Conservation (phyloP, 768 basidiomycete genomes). For the Psilocybe tampanensis region DNA sequence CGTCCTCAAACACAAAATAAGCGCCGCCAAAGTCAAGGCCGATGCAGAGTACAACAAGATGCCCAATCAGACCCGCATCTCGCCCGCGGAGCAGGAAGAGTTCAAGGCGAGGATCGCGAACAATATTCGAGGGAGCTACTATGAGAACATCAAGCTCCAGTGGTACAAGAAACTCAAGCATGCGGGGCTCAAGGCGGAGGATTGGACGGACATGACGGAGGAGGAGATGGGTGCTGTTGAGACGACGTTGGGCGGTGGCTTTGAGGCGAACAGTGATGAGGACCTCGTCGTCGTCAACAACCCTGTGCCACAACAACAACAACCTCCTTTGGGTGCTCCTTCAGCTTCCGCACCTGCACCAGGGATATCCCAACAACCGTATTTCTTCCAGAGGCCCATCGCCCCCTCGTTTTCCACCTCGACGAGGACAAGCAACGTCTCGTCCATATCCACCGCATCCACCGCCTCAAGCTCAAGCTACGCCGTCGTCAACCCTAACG, state of each 20-base stretch:
- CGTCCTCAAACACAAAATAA: conserved; percentile 18
- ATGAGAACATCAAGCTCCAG: conserved; percentile 35
- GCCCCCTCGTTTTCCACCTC: conserved; percentile 34
- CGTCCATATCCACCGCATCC: conserved; percentile 28
- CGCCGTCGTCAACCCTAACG: conserved; percentile 45
- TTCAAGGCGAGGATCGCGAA: conserved; percentile 26
- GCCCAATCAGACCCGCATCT: conserved; percentile 21
- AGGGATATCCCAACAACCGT: background rate
- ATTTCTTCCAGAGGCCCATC: conserved; percentile 11
- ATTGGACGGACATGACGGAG: conserved; percentile 46
- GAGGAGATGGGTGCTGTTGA: conserved; percentile 37
- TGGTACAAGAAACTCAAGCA: conserved; percentile 41
- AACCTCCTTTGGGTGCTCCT: no score
- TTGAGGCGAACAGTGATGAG: conserved; percentile 35
- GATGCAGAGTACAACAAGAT: conserved; percentile 31
- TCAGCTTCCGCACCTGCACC: background rate
- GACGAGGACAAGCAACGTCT: conserved; percentile 36
- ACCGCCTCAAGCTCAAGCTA: conserved; percentile 39
- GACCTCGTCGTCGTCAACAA: conserved; percentile 19
- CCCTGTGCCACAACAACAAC: conserved; percentile 21
- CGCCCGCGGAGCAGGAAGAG: conserved; percentile 30
- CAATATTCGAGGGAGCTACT: conserved; percentile 34
- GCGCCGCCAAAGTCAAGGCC: conserved; percentile 26
- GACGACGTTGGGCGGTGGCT: conserved; percentile 36
- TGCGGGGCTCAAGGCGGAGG: conserved; percentile 38